Percentiles rank a stretch among this genome's conserved stretches.
These are phyloP conservation scores for Trichophyton schoenleinii DNA, from an alignment of 2,329 filamentous ascomycete genomes.

Conservation along the genomic window DNA sequence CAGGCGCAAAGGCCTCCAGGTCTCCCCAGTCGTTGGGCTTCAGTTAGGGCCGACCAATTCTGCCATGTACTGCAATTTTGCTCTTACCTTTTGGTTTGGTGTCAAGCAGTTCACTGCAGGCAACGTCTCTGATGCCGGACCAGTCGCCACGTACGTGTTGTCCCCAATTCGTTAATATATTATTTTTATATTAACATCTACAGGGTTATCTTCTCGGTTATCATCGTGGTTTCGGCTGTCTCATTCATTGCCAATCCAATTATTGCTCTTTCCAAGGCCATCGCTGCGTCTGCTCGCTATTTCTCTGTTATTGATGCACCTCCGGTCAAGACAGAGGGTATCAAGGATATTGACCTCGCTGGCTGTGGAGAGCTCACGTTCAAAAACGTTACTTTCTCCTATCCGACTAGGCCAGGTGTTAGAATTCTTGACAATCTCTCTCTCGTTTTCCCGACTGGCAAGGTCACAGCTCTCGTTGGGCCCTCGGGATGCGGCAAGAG, in stretches of 20 bases:
- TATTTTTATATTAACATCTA: background rate
- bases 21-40: constrained; percentile 20
- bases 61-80: constrained; percentile 26
- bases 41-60: constrained; percentile 27
- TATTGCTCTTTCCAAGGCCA: constrained; percentile 26
- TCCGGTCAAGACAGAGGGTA: constrained; percentile 21
- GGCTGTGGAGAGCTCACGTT: constrained; percentile 47
- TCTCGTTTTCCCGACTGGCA: constrained; percentile 24
- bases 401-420: constrained; percentile 41
- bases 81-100: constrained; percentile 29
- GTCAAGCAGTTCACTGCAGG: constrained; percentile 24
- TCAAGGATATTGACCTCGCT: constrained; percentile 40
- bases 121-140: constrained; percentile 24
- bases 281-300: constrained; percentile 22
- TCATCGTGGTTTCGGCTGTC: constrained; percentile 14
- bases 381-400: constrained; percentile 56
- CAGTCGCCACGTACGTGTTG: constrained; percentile 24
- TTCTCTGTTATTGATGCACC: constrained; percentile 24
- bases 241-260: constrained; percentile 17
- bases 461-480: constrained; percentile 35
- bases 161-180: background rate
- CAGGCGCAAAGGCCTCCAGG: constrained; percentile 19
- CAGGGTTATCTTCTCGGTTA: constrained; percentile 27
- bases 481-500: constrained; percentile 36
- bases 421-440: constrained; percentile 26